Percentiles rank a stretch among this genome's conserved stretches.
Conservation (phyloP, 2,329 filamentous ascomycete genomes). For the Colletotrichum sp. region DNA sequence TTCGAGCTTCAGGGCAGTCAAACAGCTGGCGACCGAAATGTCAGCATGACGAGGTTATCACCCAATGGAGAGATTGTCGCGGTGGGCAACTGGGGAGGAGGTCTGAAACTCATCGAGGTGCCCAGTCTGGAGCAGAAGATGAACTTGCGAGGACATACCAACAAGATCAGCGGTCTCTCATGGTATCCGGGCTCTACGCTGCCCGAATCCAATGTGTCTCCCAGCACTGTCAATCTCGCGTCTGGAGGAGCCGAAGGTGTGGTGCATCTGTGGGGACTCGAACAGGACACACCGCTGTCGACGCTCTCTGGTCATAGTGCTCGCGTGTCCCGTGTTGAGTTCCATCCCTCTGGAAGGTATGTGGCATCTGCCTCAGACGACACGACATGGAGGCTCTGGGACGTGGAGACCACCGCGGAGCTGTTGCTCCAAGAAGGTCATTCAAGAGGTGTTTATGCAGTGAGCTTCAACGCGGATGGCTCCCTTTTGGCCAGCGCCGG, state of each 20-base stretch:
- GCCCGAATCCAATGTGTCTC: constrained; percentile 71
- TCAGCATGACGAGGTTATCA: constrained; percentile 91
- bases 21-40: constrained; percentile 86
- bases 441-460: constrained; percentile 88
- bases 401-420: constrained; percentile 84
- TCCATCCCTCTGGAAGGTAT: constrained; percentile 90
- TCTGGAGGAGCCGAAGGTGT: constrained; percentile 89
- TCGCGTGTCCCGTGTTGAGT: constrained; percentile 90
- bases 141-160: constrained; percentile 82
- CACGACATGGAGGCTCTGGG: constrained; percentile 96
- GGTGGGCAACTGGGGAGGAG: constrained; percentile 91
- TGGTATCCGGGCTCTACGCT: constrained; percentile 89
- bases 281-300: constrained; percentile 82
- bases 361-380: constrained; percentile 94
- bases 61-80: constrained; percentile 85
- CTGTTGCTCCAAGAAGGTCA: constrained; percentile 92
- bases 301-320: constrained; percentile 84
- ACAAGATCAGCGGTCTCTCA: constrained; percentile 86
- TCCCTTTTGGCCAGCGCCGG: constrained; percentile 92
- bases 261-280: constrained; percentile 89
- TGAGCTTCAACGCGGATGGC: constrained; percentile 90
- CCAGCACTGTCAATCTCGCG: constrained; percentile 80
- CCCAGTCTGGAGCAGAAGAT: constrained; percentile 81
- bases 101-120: constrained; percentile 84
- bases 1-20: constrained; percentile 96